Conservation (phyloP, 192 early-diverging fungal species). For the Entomortierella chlamydospora region DNA sequence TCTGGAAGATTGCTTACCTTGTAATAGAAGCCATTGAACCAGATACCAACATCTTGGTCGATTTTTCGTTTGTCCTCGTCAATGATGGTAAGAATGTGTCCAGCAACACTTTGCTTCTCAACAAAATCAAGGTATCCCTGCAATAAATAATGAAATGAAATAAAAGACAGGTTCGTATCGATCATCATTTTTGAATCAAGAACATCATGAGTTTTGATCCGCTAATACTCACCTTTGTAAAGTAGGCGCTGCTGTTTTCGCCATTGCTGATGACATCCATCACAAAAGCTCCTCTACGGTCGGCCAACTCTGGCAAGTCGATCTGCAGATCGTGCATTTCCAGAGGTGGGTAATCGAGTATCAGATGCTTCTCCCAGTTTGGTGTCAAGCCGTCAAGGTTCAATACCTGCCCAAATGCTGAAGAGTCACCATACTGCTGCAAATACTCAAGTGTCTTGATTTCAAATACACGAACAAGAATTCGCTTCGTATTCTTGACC, state of each 20-base stretch:
- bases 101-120: conserved; percentile 54
- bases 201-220: no score
- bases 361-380: conserved; percentile 54
- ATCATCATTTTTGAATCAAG: no score
- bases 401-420: conserved; percentile 11
- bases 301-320: conserved; percentile 46
- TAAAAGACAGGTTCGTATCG: no score
- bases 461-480: conserved; percentile 58
- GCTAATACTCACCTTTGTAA: conserved; percentile 66
- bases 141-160: neutral
- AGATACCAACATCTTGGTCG: conserved; percentile 31
- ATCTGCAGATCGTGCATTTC: conserved; percentile 39
- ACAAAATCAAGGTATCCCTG: conserved; percentile 59
- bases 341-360: conserved; percentile 25
- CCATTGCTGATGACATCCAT: conserved; percentile 60
- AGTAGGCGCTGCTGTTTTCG: conserved; percentile 51
- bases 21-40: conserved; percentile 53
- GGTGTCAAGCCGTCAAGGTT: conserved; percentile 62
- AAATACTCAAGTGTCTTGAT: conserved; percentile 60
- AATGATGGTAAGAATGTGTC: conserved; percentile 58
- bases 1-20: conserved; percentile 37
- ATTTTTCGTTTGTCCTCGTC: conserved; percentile 53
- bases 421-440: conserved; percentile 5
- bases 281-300: conserved; percentile 59
- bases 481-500: conserved; percentile 54